Conservation (phyloP, 768 basidiomycete species). For the Russula compacta region DNA sequence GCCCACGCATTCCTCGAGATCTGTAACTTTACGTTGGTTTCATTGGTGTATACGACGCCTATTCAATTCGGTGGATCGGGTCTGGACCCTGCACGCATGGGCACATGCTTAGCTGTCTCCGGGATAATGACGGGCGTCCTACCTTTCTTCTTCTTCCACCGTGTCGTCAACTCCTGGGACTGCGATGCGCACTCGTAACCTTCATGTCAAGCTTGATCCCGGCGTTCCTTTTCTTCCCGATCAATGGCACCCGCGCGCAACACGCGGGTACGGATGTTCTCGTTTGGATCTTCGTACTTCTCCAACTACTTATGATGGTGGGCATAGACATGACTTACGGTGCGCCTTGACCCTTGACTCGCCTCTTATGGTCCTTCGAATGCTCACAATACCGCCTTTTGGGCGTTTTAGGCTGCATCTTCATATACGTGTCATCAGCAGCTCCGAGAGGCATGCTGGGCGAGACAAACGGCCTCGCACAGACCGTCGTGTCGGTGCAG, state of each 20-base stretch:
- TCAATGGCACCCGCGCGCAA: neutral
- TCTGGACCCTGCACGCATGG: neutral
- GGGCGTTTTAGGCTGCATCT: slow-evolving; percentile 25
- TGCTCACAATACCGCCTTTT: slow-evolving; percentile 4
- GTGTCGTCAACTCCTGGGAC: neutral
- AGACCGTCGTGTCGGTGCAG: slow-evolving; percentile 39
- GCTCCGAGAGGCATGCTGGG: slow-evolving; percentile 32
- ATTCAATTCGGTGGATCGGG: neutral
- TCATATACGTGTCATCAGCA: slow-evolving; percentile 26
- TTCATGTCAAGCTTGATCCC: neutral
- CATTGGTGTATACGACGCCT: neutral
- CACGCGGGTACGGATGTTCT: neutral
- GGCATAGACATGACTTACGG: neutral
- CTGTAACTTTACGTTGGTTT: neutral
- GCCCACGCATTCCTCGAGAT: neutral
- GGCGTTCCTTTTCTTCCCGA: neutral
- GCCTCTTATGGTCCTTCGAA: slow-evolving; percentile 30
- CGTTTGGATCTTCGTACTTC: neutral
- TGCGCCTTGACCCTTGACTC: neutral
- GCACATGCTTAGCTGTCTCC: neutral
- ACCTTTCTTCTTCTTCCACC: neutral
- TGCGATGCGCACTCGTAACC: no score
- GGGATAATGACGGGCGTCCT: neutral
- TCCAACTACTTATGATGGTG: neutral
- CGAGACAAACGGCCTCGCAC: slow-evolving; percentile 43